A percentile compares a stretch with the other conserved stretches of the same genome.
phyloP scores from a whole-genome alignment of 257 asterid species.

The Solanum pennellii region DNA sequence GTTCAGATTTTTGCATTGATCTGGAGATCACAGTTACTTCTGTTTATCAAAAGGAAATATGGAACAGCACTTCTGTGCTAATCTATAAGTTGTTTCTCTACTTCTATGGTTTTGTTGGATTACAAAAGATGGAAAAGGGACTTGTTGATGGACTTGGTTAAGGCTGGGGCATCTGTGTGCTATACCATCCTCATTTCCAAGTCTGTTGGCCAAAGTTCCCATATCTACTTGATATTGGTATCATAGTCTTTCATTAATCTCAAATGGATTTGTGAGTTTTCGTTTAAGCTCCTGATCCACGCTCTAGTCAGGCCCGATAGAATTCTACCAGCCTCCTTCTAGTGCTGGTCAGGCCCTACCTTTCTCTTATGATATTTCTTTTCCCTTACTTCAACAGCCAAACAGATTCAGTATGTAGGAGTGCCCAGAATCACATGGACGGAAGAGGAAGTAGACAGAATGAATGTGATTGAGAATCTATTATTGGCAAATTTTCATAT shows the following conservation, averaged over 20 bases:
- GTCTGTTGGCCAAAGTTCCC: neutral
- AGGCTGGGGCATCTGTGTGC: neutral
- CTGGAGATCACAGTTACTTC: neutral
- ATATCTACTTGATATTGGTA: neutral
- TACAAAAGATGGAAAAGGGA: neutral
- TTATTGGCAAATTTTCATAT: neutral
- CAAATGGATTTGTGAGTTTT: neutral
- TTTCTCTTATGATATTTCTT: neutral
- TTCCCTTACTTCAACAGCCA: neutral
- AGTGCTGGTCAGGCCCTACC: neutral
- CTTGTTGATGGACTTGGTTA: neutral
- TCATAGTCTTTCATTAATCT: neutral
- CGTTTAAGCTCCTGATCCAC: neutral
- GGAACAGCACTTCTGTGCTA: neutral
- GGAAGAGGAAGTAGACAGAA: neutral
- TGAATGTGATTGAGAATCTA: neutral
- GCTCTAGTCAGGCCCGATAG: neutral
- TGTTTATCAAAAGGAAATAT: neutral
- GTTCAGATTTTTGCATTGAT: neutral
- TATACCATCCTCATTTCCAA: neutral
- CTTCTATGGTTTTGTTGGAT: neutral
- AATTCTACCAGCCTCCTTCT: neutral
- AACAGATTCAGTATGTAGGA: neutral
- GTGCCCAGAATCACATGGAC: neutral
- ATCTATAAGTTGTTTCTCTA: neutral